Evolutionary conservation across 306 rosid species (phyloP).

Genomic region (Boehmeria nivea): DNA sequence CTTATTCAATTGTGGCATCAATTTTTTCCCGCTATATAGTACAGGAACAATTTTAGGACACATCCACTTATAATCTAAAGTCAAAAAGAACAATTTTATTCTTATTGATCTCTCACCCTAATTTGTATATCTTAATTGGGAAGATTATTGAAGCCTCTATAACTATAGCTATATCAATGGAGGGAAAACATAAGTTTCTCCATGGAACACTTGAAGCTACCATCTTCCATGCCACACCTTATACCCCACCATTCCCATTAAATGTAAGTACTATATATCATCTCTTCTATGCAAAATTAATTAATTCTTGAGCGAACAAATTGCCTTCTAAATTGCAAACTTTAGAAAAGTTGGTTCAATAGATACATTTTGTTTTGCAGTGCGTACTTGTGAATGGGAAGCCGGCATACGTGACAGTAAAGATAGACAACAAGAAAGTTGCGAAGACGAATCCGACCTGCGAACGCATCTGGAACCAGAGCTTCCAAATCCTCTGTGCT

Average conservation of each 20-base stretch:
- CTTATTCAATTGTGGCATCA: conserved; percentile 1
- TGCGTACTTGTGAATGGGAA: conserved; percentile 57
- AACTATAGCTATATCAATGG: no score
- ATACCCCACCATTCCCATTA: conserved; percentile 55
- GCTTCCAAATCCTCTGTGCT: conserved; percentile 77
- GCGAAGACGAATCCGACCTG: conserved; percentile 55
- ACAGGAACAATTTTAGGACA: conserved; percentile 18
- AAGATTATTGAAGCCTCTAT: no score
- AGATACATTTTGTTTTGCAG: no score
- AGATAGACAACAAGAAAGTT: conserved; percentile 47
- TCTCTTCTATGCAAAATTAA: no score
- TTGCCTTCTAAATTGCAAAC: no score
- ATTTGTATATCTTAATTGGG: no score
- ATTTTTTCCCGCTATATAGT: neutral
- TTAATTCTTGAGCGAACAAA: no score
- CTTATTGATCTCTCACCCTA: no score
- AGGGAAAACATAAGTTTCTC: conserved; percentile 43
- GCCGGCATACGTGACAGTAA: conserved; percentile 65
- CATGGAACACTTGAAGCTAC: conserved; percentile 96
- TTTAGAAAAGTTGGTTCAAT: no score
- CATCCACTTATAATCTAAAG: neutral
- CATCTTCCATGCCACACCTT: conserved; percentile 77
- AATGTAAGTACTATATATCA: conserved; percentile 42
- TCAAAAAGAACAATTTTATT: no score
- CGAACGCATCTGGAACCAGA: conserved; percentile 84